phyloP scores from a whole-genome alignment of 768 basidiomycete species.

The Hypsizygus marmoreus region DNA sequence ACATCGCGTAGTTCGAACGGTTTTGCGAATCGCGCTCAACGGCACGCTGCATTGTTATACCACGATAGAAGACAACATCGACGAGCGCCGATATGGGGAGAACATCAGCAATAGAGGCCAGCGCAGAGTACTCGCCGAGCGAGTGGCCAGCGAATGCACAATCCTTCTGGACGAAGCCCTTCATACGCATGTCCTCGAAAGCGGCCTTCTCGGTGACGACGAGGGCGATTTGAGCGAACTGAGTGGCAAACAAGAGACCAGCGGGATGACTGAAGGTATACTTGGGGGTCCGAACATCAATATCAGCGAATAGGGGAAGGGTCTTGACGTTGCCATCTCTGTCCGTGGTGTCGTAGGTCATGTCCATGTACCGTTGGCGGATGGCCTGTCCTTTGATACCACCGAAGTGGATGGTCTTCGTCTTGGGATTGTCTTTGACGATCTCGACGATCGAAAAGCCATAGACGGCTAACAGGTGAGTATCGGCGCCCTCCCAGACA shows the following conservation, averaged over 20 bases:
- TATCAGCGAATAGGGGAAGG: conserved; percentile 93
- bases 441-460: conserved; percentile 99
- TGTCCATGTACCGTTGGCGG: conserved; percentile 99
- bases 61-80: conserved; percentile 99
- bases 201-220: conserved; percentile 98
- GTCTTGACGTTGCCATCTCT: conserved; percentile 96
- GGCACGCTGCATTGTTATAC: conserved; percentile 99
- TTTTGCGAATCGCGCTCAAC: conserved; percentile 94
- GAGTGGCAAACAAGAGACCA: conserved; percentile 95
- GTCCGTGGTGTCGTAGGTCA: conserved; percentile 97
- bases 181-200: conserved; percentile 96
- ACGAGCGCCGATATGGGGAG: conserved; percentile 93
- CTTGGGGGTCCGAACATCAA: conserved; percentile 89
- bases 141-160: conserved; percentile 98
- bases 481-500: conserved; percentile 96
- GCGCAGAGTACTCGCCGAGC: conserved; percentile 96
- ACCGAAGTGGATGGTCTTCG: conserved; percentile 98
- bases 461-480: conserved; percentile 90
- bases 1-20: conserved; percentile 98
- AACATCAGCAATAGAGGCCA: conserved; percentile 97
- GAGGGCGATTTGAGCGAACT: conserved; percentile 97
- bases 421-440: conserved; percentile 97
- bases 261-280: conserved; percentile 99
- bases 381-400: conserved; percentile 99
- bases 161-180: conserved; percentile 90